Evolutionary conservation across 495 filamentous ascomycete species (phyloP), one percentile per base, ranked within the genome.

Genomic region (Chaetomium tenue): DNA sequence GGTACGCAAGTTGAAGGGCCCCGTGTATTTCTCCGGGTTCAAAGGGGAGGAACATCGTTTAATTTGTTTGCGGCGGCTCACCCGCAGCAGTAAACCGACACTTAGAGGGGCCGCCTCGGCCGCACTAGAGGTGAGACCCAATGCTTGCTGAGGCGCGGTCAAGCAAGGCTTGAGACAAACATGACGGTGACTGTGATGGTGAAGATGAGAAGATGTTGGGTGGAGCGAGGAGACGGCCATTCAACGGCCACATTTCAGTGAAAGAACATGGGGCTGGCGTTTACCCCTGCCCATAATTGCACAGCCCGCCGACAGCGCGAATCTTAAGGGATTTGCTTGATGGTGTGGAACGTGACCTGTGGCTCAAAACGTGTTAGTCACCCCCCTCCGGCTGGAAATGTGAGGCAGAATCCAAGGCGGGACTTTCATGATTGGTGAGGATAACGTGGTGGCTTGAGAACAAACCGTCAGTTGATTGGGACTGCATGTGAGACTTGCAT

Each of bases 31-130:
- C 47, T 8, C 33, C 50, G 23, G 61, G 50, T 0, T 65, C 63
- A 20, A 65, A 65, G 2, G 63, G 63, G n/a, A 65, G 58, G n/a
- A 58, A 54, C 63, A 65, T 65, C 18, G 48, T 39, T 23, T 8
- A 3, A 15, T 18, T 4, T 44, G 40, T 6, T 5, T 2, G 40
- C 40, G 16, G 40, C 40, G 40, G 16, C 13, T 2, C 40, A 6
- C 13, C 11, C 40, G 40, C 40, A 44, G 13, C 13, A 18, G 40
- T 18, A 37, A 9, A 11, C 33, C 8, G 33, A 37, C 33, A 37
- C 33, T 5, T 37, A 12, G 9, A 37, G 8, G 11, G 8, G 33
- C 33, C 9, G 33, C 33, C 33, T 1, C 11, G 5, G 33, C 33
- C 16, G 11, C 13, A 3, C 9, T 40, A 15, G 39, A 15, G 40